Evolutionary conservation across 2,329 filamentous ascomycete genomes (phyloP), one percentile per base, ranked within the genome.

Genomic region (Zasmidium cellare): DNA sequence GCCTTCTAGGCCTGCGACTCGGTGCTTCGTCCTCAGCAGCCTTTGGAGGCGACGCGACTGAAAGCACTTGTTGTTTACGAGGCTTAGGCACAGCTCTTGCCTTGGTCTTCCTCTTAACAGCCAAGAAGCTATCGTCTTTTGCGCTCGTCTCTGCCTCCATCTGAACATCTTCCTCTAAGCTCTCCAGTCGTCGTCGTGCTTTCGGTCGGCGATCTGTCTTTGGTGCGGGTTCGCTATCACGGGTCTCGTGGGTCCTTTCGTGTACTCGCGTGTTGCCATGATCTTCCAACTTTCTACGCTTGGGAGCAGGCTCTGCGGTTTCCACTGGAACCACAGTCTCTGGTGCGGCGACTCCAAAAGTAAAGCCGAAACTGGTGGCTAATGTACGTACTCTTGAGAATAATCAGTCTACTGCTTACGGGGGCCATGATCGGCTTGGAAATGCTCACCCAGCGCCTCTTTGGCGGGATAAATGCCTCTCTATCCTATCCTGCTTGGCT

Each of bases 391-490:
- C 66, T 44, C 66, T 63, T n/a, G 28, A 2, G 1, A 2, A 45
- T n/a, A 38, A 24, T 58, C 25, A 58, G 31, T 46, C 28, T 11
- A 28, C 25, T 28, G 25, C 25, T 28, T 41, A 23, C 22, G 24
- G 20, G 7, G 28, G 18, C 22, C 22, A 16, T 20, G 31, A 50
- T 14, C n/a, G 28, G 51, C 16, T 52, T 25, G 46, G 2, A 41
- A 18, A 18, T 25, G 31, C 64, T 16, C 51, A 67, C 66, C 69
- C 70, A 51, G 70, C 69, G 54, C 70, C 70, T 59, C 69, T 61
- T 56, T 71, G 70, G 18, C 70, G 65, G 51, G 67, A 65, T 61
- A 72, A 58, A 69, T 72, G 70, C 51, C 68, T 54, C 55, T 72
- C 68, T 61, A 70, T 58, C 57, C 70, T 64, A 46, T 66, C 62